phyloP scores from a whole-genome alignment of 2,329 filamentous ascomycete species.

The Claviceps sorghi region DNA sequence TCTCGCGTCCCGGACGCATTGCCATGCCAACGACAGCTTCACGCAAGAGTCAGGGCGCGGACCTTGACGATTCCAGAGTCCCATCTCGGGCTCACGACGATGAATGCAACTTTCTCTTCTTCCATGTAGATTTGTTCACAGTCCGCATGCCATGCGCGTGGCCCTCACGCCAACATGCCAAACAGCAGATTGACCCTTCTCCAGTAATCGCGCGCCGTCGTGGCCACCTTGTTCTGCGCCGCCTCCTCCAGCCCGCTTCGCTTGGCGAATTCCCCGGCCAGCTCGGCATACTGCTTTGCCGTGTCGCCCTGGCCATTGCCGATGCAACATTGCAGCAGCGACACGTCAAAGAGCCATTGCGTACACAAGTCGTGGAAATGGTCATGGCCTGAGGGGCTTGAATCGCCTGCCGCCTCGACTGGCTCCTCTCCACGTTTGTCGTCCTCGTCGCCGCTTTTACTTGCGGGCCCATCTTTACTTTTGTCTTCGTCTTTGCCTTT shows the following conservation, averaged over 20 bases:
- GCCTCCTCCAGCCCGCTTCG: slow-evolving; percentile 35
- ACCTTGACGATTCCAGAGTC: no score
- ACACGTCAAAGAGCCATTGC: slow-evolving; percentile 49
- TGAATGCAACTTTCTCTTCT: no score
- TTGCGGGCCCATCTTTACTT: neutral
- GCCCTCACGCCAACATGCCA: slow-evolving; percentile 45
- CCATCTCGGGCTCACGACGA: no score
- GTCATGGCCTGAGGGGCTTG: slow-evolving; percentile 14
- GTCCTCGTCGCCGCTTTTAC: slow-evolving; percentile 3
- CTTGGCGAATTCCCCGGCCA: slow-evolving; percentile 32
- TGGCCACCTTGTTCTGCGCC: slow-evolving; percentile 38
- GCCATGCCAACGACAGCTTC: no score
- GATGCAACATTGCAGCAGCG: slow-evolving; percentile 34
- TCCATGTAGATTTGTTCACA: no score
- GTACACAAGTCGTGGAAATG: slow-evolving; percentile 32
- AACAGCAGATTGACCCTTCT: slow-evolving; percentile 71
- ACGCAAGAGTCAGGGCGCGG: no score
- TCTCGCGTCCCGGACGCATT: no score
- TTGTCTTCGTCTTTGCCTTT: neutral
- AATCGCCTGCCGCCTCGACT: neutral
- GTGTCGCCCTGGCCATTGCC: slow-evolving; percentile 13
- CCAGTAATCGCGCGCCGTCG: slow-evolving; percentile 63
- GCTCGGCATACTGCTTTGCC: slow-evolving; percentile 21
- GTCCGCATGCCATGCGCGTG: no score
- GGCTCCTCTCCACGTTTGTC: neutral